phyloP scores from a whole-genome alignment of 2,329 filamentous ascomycete species.

The Fusarium sp. region DNA sequence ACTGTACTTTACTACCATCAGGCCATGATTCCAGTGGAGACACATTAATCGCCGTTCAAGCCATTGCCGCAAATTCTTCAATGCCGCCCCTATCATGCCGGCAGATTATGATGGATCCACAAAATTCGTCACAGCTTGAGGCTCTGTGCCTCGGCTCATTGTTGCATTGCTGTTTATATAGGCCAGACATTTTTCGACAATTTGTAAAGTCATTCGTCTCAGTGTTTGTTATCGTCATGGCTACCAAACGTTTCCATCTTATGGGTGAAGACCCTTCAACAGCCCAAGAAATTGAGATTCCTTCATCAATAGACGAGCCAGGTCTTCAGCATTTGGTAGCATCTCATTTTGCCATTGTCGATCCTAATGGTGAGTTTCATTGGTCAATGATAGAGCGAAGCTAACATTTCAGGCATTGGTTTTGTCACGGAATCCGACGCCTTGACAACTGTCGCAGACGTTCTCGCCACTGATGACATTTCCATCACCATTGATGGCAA shows the following conservation, averaged over 20 bases:
- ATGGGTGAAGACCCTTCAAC: constrained; percentile 58
- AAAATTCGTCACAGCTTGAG: neutral
- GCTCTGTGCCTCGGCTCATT: constrained; percentile 26
- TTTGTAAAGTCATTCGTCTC: constrained; percentile 7
- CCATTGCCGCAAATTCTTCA: constrained; percentile 22
- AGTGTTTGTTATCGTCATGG: constrained; percentile 47
- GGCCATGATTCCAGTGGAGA: constrained; percentile 1
- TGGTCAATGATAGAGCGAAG: neutral
- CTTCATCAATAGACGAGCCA: constrained; percentile 54
- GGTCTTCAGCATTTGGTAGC: constrained; percentile 58
- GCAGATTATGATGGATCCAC: constrained; percentile 14
- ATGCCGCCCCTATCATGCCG: constrained; percentile 24
- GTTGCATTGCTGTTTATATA: constrained; percentile 31
- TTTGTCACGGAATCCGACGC: constrained; percentile 53
- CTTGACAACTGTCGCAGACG: constrained; percentile 54
- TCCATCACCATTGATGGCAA: constrained; percentile 65
- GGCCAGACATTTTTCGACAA: constrained; percentile 13
- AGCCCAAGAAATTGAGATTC: constrained; percentile 56
- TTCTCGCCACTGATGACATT: constrained; percentile 54
- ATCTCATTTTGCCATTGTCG: constrained; percentile 61
- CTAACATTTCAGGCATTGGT: constrained; percentile 53
- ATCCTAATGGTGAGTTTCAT: constrained; percentile 54
- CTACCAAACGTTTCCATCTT: constrained; percentile 59
- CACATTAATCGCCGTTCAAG: neutral
- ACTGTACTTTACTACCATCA: too few species aligned